phyloP scores from a whole-genome alignment of 78 protist species.

The Dictyostelium intermedium region DNA sequence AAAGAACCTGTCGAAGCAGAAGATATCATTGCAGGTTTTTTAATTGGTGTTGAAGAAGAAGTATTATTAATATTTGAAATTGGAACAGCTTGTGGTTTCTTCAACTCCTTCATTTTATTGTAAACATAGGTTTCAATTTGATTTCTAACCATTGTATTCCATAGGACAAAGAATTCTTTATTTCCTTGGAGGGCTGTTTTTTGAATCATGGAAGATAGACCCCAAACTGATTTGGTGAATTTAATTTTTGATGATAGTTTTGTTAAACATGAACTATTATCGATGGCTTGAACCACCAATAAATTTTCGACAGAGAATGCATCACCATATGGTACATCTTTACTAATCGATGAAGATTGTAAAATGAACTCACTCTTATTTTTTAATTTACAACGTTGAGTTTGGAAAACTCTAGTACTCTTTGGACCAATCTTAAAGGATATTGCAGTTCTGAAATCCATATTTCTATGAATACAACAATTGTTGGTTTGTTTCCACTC shows the following conservation, averaged over 20 bases:
- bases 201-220: conserved; percentile 73
- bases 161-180: conserved; percentile 49
- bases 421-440: conserved; percentile 77
- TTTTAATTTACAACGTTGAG: conserved; percentile 58
- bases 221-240: conserved; percentile 80
- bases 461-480: conserved; percentile 64
- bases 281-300: conserved; percentile 34
- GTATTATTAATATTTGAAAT: background rate
- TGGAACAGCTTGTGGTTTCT: background rate
- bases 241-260: conserved; percentile 67
- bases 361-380: conserved; percentile 30
- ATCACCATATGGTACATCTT: conserved; percentile 83
- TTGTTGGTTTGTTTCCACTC: conserved; percentile 46
- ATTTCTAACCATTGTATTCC: conserved; percentile 69
- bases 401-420: conserved; percentile 52
- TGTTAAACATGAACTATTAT: conserved; percentile 17
- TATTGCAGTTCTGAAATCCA: conserved; percentile 76
- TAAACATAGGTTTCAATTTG: conserved; percentile 60
- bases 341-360: conserved; percentile 1
- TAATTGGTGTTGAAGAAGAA: background rate
- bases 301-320: conserved; percentile 70
- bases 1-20: background rate
- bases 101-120: conserved; percentile 26
- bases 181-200: conserved; percentile 58
- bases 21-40: background rate